phyloP scores from a whole-genome alignment of 108 stramenopile species.

The Mayamaea pseudoterrestris region DNA sequence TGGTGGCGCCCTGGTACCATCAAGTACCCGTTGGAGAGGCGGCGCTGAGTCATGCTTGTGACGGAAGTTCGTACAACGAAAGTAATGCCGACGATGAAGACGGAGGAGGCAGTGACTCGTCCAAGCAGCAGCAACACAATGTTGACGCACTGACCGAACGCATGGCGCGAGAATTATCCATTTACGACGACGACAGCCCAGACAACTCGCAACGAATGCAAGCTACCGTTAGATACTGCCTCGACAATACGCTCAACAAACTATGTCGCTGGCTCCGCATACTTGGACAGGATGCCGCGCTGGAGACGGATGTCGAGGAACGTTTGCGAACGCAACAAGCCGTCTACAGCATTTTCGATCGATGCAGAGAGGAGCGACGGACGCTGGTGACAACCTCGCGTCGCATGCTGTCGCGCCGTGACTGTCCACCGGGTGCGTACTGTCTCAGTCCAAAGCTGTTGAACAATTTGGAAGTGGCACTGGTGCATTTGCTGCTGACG shows the following conservation, averaged over 20 bases:
- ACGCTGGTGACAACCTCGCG: conserved; percentile 76
- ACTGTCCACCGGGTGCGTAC: conserved; percentile 77
- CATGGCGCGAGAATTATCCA: too few species aligned
- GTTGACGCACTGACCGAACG: too few species aligned
- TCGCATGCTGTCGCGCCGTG: conserved; percentile 57
- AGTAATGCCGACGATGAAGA: conserved; percentile 3
- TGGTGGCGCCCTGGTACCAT: conserved; percentile 64
- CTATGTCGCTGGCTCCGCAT: conserved; percentile 76
- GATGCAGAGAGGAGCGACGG: conserved; percentile 54
- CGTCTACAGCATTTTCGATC: conserved; percentile 46
- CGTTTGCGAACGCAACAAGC: conserved; percentile 37
- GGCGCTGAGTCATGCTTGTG: neutral
- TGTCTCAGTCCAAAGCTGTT: conserved; percentile 48
- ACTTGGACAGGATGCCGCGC: conserved; percentile 66
- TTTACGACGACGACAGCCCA: conserved; percentile 2
- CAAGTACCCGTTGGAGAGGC: conserved; percentile 8
- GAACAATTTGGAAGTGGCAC: conserved; percentile 41
- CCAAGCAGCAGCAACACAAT: too few species aligned
- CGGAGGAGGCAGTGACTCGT: neutral
- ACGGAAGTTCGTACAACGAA: neutral
- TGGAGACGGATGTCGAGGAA: conserved; percentile 80
- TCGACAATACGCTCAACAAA: conserved; percentile 63
- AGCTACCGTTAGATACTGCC: conserved; percentile 11
- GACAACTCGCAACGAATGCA: neutral
- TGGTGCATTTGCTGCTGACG: conserved; percentile 54